Conservation (phyloP, 495 filamentous ascomycete genomes). For the Evansstolkia leycettana region DNA sequence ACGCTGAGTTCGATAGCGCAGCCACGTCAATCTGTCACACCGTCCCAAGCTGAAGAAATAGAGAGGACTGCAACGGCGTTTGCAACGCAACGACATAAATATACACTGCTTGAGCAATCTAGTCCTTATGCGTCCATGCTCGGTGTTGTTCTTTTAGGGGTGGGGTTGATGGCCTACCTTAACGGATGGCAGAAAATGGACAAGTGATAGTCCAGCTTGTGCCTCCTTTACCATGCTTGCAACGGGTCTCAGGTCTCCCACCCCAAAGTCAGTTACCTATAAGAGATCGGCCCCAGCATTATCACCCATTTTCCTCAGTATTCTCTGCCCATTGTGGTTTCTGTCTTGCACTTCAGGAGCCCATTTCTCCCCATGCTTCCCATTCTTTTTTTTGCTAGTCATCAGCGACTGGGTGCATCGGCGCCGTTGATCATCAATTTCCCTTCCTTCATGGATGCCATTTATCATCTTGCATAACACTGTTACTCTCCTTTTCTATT, state of each 20-base stretch:
- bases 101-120: slow-evolving; percentile 44
- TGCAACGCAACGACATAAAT: slow-evolving; percentile 26
- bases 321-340: too few relatives aligned
- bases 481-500: slow-evolving; percentile 15
- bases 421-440: too few relatives aligned
- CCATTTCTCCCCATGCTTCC: slow-evolving; percentile 6
- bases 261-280: neutral
- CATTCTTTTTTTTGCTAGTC: slow-evolving; percentile 11
- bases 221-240: too few relatives aligned
- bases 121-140: slow-evolving; percentile 80
- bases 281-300: neutral
- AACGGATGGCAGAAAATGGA: slow-evolving; percentile 74
- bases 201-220: slow-evolving; percentile 28
- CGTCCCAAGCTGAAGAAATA: slow-evolving; percentile 20
- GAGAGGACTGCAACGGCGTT: slow-evolving; percentile 27
- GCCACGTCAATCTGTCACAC: slow-evolving; percentile 13
- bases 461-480: slow-evolving; percentile 11
- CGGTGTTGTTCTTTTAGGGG: slow-evolving; percentile 78
- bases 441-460: slow-evolving; percentile 5
- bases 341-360: too few relatives aligned
- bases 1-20: slow-evolving; percentile 9
- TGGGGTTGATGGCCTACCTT: slow-evolving; percentile 88
- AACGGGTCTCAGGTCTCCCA: slow-evolving; percentile 2
- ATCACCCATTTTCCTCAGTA: too few relatives aligned
- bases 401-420: too few relatives aligned